Base-by-base conservation (phyloP, 2,329 filamentous ascomycete species). In the Ophiosphaerella herpotricha region DNA sequence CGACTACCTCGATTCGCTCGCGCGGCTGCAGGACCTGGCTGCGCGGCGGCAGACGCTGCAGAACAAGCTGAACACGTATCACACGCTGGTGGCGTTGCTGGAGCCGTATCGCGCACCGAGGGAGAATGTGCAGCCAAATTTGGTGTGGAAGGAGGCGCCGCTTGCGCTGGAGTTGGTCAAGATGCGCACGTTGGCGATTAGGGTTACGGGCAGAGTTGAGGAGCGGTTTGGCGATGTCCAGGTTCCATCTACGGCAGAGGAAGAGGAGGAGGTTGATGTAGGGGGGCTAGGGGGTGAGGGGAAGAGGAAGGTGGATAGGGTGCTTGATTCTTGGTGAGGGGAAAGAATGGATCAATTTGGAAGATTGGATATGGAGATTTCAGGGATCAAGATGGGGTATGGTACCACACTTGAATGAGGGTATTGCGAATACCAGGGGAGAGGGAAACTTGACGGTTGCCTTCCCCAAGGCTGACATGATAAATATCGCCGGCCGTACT, bases 151-250 rank as follows among this genome's bases (percentile, higher is more conserved):
- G 29, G 82, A 87, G 64, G 84, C 85, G 1, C 80, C 85, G 40
- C 70, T 91, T 8, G 86, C 87, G 65, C 76, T 75, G 45, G 87
- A 90, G 71, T 74, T 91, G 46, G 82, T 85, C 67, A 81, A 80
- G 54, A 89, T 87, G 80, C 80, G 85, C 31, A 77, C 85, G 57
- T 71, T 91, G 54, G 69, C 71, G 11, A 68, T 74, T 35, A 52
- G 73, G 9, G 73, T 75, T 29, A 67, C 67, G 3, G 72, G 67
- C 4, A 62, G 72, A 43, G 57, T 74, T 2, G 63, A 51, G 1
- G 69, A 71, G 52, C 60, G 42, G 46, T 66, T 66, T 46, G 67
- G 58, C 1, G 54, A 67, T 48, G 59, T 67, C 11, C 58, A 64
- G 42, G 64, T 67, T 4, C 62, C 65, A n/a, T 58, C 57, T 18